These are phyloP conservation scores for Boletus fagicola DNA, from an alignment of 768 basidiomycete genomes.

Conservation along the genomic window DNA sequence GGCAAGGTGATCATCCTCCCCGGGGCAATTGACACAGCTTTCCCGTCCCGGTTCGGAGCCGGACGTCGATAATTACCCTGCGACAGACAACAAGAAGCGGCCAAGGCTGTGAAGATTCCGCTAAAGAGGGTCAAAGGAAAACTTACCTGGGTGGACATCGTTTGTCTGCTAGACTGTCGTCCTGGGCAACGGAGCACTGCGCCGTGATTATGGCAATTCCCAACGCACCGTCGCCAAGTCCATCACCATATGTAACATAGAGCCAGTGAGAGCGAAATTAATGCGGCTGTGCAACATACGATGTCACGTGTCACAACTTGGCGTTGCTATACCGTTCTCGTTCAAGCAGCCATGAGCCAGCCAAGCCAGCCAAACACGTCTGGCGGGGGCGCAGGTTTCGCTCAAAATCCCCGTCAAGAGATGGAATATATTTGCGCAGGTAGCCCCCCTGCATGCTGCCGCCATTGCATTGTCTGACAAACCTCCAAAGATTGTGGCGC, in stretches of 20 bases:
- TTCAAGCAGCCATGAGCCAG: conserved; percentile 38
- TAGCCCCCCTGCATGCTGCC: conserved; percentile 32
- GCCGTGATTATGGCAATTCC: conserved; percentile 18
- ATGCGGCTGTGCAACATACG: conserved; percentile 9
- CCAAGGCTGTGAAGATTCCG: conserved; percentile 2
- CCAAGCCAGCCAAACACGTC: conserved; percentile 32
- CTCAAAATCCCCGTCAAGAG: conserved; percentile 47
- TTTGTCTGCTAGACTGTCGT: conserved; percentile 4
- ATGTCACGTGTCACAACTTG: conserved; percentile 15
- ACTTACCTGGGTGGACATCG: background rate
- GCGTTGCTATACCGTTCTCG: background rate
- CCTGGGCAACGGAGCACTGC: conserved; percentile 7
- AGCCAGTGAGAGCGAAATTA: background rate
- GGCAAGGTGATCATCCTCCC: conserved; percentile 54
- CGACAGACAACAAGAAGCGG: background rate
- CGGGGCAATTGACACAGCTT: conserved; percentile 20
- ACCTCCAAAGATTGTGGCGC: conserved; percentile 75
- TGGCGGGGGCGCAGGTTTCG: conserved; percentile 33
- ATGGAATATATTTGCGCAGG: conserved; percentile 91
- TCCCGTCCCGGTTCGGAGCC: conserved; percentile 18
- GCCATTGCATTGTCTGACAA: conserved; percentile 12
- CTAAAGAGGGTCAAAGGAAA: background rate
- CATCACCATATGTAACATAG: background rate
- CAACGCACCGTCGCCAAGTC: conserved; percentile 16
- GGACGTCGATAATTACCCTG: conserved; percentile 3